These are phyloP conservation scores for Fusarium pseudograminearum DNA, from an alignment of 2,329 filamentous ascomycete species.

Conservation along the genomic window DNA sequence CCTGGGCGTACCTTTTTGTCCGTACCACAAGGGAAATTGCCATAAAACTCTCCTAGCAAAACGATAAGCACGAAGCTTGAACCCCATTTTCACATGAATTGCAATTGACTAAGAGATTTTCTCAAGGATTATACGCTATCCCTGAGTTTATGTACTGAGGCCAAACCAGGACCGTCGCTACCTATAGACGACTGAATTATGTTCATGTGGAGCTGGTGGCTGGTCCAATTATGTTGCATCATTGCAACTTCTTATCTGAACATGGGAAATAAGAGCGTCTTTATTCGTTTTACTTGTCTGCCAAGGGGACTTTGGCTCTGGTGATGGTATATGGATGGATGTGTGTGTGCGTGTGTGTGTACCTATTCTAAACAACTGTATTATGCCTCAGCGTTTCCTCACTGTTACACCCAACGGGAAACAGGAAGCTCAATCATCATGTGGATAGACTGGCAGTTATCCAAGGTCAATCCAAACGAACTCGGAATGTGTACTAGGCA, in stretches of 20 bases:
- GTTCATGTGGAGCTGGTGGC: neutral
- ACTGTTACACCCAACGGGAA: neutral
- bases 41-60: neutral
- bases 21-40: conserved; percentile 5
- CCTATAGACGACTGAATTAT: neutral
- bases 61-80: neutral
- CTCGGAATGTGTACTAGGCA: neutral
- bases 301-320: neutral
- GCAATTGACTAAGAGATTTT: neutral
- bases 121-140: neutral
- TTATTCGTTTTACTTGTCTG: neutral
- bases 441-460: neutral
- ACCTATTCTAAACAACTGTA: neutral
- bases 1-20: conserved; percentile 10
- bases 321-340: neutral
- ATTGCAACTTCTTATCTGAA: neutral
- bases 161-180: neutral
- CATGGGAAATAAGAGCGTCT: neutral
- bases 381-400: neutral
- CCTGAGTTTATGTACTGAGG: neutral
- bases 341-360: neutral
- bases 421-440: neutral
- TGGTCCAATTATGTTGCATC: neutral
- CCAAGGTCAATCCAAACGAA: neutral
- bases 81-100: conserved; percentile 6